Evolutionary conservation across 1,284 basidiomycete genomes (phyloP).

Genomic region (Ganoderma lucidum): DNA sequence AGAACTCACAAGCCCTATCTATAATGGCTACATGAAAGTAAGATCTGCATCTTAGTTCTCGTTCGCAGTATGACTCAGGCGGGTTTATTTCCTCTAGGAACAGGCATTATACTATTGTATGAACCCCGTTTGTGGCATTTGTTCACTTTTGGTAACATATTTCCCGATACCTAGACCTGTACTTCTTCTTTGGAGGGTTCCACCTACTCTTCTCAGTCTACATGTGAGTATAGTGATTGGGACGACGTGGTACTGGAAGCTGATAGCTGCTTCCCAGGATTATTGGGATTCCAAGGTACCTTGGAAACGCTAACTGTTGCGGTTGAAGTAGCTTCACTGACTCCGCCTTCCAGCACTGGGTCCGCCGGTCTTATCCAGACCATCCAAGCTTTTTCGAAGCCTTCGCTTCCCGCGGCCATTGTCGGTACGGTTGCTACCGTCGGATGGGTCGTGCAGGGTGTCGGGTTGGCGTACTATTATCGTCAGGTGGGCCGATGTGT

Average conservation of each 20-base stretch:
- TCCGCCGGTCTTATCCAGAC: conserved; percentile 96
- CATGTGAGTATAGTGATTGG: conserved; percentile 61
- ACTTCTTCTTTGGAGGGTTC: conserved; percentile 95
- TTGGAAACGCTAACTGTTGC: conserved; percentile 19
- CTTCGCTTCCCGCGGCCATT: conserved; percentile 76
- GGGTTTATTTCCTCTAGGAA: conserved; percentile 57
- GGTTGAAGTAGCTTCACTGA: conserved; percentile 15
- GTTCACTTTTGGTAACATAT: neutral
- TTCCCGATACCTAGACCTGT: conserved; percentile 70
- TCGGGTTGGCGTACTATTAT: conserved; percentile 87
- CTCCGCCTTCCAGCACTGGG: conserved; percentile 73
- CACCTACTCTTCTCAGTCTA: conserved; percentile 92
- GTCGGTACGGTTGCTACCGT: conserved; percentile 83
- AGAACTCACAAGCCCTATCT: conserved; percentile 77
- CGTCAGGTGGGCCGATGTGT: conserved; percentile 60
- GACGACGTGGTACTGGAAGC: conserved; percentile 30
- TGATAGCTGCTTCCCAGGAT: conserved; percentile 61
- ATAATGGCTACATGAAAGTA: conserved; percentile 97
- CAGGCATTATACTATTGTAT: conserved; percentile 87
- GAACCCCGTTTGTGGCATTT: conserved; percentile 34
- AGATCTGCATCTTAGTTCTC: conserved; percentile 36
- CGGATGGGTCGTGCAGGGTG: conserved; percentile 89
- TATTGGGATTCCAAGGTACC: conserved; percentile 82
- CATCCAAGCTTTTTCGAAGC: conserved; percentile 76
- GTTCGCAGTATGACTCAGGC: conserved; percentile 6